Conservation (phyloP, 2,329 filamentous ascomycete genomes). For the Coccinonectria pachysandricola region DNA sequence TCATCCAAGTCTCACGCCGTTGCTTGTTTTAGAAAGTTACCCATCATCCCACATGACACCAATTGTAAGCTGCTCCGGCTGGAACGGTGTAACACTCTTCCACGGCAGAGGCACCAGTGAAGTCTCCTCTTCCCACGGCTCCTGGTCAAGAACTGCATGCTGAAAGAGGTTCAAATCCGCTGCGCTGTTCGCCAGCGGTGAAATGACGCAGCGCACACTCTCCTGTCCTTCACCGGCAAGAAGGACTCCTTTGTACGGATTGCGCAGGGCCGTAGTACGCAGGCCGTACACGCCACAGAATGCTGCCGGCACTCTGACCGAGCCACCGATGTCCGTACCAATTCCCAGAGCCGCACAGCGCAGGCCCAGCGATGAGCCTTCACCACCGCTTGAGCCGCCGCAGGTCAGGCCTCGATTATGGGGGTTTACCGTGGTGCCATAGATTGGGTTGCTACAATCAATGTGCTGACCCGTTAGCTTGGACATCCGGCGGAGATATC, state of each 20-base stretch:
- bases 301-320: conserved; percentile 32
- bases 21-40: conserved; percentile 6
- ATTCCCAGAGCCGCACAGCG: conserved; percentile 31
- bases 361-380: conserved; percentile 31
- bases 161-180: conserved; percentile 28
- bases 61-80: conserved; percentile 6
- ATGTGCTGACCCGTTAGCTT: conserved; percentile 11
- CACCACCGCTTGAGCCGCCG: conserved; percentile 33
- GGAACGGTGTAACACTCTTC: conserved; percentile 16
- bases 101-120: conserved; percentile 30
- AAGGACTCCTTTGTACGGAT: conserved; percentile 13
- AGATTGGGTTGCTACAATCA: conserved; percentile 28
- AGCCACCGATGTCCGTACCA: conserved; percentile 37
- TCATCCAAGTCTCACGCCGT: too few species aligned
- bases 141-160: conserved; percentile 24
- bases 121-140: conserved; percentile 32
- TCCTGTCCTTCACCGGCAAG: conserved; percentile 17
- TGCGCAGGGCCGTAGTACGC: conserved; percentile 25
- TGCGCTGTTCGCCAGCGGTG: conserved; percentile 15
- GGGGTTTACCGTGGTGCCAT: conserved; percentile 29
- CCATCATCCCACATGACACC: conserved; percentile 16
- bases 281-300: conserved; percentile 34
- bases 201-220: conserved; percentile 20
- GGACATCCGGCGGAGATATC: too few species aligned
- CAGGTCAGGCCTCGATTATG: conserved; percentile 27